Evolutionary conservation across 768 basidiomycete species (phyloP).

Genomic region (Ramaria rubella): DNA sequence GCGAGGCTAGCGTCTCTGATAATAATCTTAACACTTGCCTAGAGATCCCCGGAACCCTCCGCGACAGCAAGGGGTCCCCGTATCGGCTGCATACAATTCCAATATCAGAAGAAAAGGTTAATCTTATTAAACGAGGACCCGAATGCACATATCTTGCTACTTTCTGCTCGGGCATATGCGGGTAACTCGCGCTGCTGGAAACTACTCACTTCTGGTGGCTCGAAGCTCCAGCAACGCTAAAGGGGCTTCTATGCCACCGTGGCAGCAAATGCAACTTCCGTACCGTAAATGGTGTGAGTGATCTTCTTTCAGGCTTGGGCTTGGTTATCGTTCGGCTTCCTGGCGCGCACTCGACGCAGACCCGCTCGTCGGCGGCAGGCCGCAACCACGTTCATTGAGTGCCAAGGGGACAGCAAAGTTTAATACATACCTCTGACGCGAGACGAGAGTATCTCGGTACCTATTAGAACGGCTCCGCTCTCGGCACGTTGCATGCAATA

Average conservation of each 20-base stretch:
- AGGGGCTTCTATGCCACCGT: constrained; percentile 23
- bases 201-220: constrained; percentile 26
- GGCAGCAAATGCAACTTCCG: constrained; percentile 39
- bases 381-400: too few relatives aligned
- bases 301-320: constrained; percentile 40
- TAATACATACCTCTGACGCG: too few relatives aligned
- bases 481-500: too few relatives aligned
- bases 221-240: constrained; percentile 24
- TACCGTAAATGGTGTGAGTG: constrained; percentile 40
- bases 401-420: too few relatives aligned
- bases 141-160: constrained; percentile 26
- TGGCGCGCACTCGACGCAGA: too few relatives aligned
- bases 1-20: neutral
- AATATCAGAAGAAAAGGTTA: too few relatives aligned
- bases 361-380: too few relatives aligned
- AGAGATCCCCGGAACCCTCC: constrained; percentile 33
- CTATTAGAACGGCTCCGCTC: too few relatives aligned
- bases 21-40: constrained; percentile 23
- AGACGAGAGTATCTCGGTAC: too few relatives aligned
- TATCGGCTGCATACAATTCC: constrained; percentile 28
- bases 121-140: neutral
- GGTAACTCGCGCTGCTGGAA: constrained; percentile 32
- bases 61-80: constrained; percentile 39
- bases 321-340: constrained; percentile 38
- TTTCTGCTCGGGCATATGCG: constrained; percentile 34